These are phyloP conservation scores for Lachancea thermotolerans DNA, from an alignment of 805 yeast species.

Conservation along the genomic window DNA sequence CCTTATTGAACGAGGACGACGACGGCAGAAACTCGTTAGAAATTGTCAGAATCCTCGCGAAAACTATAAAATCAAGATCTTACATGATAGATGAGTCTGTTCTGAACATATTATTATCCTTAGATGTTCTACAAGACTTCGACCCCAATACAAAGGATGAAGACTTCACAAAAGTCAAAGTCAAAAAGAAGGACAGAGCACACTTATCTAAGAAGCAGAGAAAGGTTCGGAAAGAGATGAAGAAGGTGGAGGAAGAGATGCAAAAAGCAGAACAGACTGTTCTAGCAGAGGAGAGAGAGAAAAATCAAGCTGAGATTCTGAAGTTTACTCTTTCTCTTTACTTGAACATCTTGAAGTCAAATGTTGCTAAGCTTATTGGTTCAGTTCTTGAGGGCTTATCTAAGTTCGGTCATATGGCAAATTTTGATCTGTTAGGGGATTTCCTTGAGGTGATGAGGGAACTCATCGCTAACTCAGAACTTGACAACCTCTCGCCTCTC, in stretches of 20 bases:
- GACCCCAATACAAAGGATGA: constrained; percentile 55
- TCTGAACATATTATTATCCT: constrained; percentile 61
- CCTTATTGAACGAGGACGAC: constrained; percentile 70
- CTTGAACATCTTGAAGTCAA: constrained; percentile 63
- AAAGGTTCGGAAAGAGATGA: constrained; percentile 80
- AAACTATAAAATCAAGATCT: constrained; percentile 64
- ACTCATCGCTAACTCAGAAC: constrained; percentile 48
- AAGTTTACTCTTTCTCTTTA: constrained; percentile 67
- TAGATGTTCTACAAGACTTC: constrained; percentile 61
- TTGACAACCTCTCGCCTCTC: constrained; percentile 39
- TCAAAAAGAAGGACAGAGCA: constrained; percentile 81
- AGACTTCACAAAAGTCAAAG: constrained; percentile 39
- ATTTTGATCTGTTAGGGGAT: constrained; percentile 88
- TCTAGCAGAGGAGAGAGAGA: constrained; percentile 80
- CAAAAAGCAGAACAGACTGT: constrained; percentile 80
- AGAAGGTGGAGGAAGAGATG: constrained; percentile 84
- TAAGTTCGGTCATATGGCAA: constrained; percentile 84
- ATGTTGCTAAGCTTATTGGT: constrained; percentile 64
- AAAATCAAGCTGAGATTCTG: constrained; percentile 75
- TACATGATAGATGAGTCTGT: constrained; percentile 82
- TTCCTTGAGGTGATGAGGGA: constrained; percentile 85
- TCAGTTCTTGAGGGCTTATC: constrained; percentile 89
- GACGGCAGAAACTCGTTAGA: constrained; percentile 78
- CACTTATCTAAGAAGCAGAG: constrained; percentile 87
- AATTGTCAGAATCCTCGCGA: constrained; percentile 57